Percentiles rank a stretch among this genome's conserved stretches.
Conservation (phyloP, 805 yeast genomes). For the Saturnispora hagleri region DNA sequence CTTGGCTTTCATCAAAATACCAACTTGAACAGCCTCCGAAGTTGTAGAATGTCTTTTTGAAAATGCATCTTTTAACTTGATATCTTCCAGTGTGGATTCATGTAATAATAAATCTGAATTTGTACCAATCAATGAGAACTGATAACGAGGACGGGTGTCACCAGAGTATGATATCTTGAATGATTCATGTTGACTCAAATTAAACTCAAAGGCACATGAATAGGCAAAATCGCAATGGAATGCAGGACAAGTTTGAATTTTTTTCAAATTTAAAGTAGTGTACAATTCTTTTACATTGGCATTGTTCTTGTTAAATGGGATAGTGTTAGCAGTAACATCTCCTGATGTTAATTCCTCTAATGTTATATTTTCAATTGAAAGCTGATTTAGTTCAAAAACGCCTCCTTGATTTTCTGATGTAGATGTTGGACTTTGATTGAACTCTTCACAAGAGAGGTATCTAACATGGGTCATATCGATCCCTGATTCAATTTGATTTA, state of each 20-base stretch:
- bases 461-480: slow-evolving; percentile 14
- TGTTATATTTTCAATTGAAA: slow-evolving; percentile 7
- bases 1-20: slow-evolving; percentile 61
- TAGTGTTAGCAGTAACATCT: slow-evolving; percentile 1
- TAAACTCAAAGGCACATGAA: slow-evolving; percentile 47
- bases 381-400: slow-evolving; percentile 16
- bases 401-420: slow-evolving; percentile 7
- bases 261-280: slow-evolving; percentile 33
- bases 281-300: slow-evolving; percentile 24
- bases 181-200: slow-evolving; percentile 15
- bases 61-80: slow-evolving; percentile 64
- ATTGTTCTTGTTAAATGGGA: slow-evolving; percentile 5
- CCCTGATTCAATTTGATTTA: slow-evolving; percentile 30
- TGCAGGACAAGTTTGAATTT: slow-evolving; percentile 61
- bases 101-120: slow-evolving; percentile 73
- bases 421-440: slow-evolving; percentile 13
- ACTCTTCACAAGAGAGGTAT: slow-evolving; percentile 27
- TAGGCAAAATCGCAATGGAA: slow-evolving; percentile 81
- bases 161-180: slow-evolving; percentile 87
- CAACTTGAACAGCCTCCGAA: slow-evolving; percentile 71
- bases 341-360: slow-evolving; percentile 2
- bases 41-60: slow-evolving; percentile 82
- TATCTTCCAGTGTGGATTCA: slow-evolving; percentile 88
- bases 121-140: slow-evolving; percentile 53
- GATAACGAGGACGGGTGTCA: slow-evolving; percentile 77